These are phyloP conservation scores for Adiantum capillusveneris DNA, from an alignment of 75 land plant species.

Conservation along the genomic window DNA sequence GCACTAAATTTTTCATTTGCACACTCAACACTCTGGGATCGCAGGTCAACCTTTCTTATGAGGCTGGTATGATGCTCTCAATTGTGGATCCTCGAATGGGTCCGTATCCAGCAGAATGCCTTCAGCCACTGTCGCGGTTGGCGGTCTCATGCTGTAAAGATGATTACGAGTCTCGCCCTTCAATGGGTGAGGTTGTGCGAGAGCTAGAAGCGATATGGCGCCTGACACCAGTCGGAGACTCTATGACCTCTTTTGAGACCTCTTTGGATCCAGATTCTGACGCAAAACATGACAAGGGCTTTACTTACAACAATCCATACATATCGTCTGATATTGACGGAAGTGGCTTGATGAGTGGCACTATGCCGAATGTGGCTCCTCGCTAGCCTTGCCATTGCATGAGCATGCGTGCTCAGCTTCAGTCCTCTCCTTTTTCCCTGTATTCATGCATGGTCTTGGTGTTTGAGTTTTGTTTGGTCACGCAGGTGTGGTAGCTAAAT, in stretches of 20 bases:
- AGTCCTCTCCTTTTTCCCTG: too few relatives aligned
- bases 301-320: conserved; percentile 3
- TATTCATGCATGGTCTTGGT: too few relatives aligned
- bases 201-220: conserved; percentile 33
- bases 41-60: conserved; percentile 57
- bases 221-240: conserved; percentile 6
- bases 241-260: too few relatives aligned
- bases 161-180: conserved; percentile 38
- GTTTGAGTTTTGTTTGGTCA: too few relatives aligned
- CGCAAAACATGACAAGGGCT: too few relatives aligned
- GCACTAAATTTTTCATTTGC: too few relatives aligned
- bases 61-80: conserved; percentile 40
- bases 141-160: conserved; percentile 64
- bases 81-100: conserved; percentile 65
- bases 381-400: too few relatives aligned
- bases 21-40: too few relatives aligned
- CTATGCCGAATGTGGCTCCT: conserved; percentile 30
- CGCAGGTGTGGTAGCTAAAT: too few relatives aligned
- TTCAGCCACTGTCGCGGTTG: conserved; percentile 41
- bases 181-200: conserved; percentile 38
- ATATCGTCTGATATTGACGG: conserved; percentile 30
- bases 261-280: too few relatives aligned
- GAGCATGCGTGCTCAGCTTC: too few relatives aligned
- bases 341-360: conserved; percentile 45
- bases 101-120: conserved; percentile 47